Conservation (phyloP, 1,284 basidiomycete genomes). For the Sanguinoderma infundibulare region DNA sequence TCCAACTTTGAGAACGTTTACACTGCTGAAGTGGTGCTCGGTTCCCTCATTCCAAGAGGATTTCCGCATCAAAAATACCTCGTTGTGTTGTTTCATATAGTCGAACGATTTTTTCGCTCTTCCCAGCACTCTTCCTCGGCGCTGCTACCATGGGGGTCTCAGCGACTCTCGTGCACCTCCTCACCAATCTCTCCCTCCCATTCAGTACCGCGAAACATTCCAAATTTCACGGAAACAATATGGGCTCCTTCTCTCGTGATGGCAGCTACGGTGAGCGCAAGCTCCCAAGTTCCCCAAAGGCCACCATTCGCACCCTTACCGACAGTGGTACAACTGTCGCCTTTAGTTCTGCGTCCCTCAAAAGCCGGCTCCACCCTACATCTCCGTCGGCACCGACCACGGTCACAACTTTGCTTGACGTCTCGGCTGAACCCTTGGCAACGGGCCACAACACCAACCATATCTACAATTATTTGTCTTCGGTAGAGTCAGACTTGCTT, state of each 20-base stretch:
- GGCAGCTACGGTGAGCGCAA: not conserved
- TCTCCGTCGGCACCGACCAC: not conserved
- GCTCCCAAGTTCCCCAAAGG: not conserved
- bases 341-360: not conserved
- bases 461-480: not conserved
- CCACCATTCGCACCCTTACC: not conserved
- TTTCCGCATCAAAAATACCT: too few relatives aligned
- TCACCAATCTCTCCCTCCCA: not conserved
- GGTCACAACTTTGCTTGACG: not conserved
- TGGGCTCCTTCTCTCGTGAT: not conserved
- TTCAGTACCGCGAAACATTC: not conserved
- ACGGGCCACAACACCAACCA: not conserved
- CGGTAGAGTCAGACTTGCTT: not conserved
- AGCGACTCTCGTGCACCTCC: not conserved
- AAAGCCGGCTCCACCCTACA: too few relatives aligned
- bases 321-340: not conserved
- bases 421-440: not conserved
- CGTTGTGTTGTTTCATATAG: not conserved
- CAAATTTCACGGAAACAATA: not conserved
- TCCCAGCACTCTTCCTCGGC: not conserved
- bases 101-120: not conserved
- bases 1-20: not conserved
- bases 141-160: not conserved
- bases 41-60: too few relatives aligned
- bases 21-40: too few relatives aligned